Conservation (phyloP, 2,329 filamentous ascomycete genomes). For the Claviceps sp. region DNA sequence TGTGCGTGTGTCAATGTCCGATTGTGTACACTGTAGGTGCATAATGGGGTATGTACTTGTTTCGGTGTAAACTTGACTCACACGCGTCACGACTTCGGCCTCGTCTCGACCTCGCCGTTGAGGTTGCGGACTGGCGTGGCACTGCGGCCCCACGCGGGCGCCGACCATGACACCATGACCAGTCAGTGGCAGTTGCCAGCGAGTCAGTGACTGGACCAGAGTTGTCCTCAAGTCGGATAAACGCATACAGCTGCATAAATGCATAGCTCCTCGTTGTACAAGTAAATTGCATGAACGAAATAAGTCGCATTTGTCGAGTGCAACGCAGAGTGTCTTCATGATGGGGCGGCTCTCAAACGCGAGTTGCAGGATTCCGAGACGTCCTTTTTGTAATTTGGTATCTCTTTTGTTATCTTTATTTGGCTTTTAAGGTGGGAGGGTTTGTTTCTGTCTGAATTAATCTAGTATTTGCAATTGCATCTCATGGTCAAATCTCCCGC, state of each 20-base stretch:
- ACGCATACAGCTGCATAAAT: not conserved
- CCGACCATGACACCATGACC: not conserved
- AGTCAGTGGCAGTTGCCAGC: not conserved
- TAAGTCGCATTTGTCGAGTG: not conserved
- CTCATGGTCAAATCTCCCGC: not conserved
- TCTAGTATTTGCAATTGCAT: not conserved
- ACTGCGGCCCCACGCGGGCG: not conserved
- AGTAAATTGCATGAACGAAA: not conserved
- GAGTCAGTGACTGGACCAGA: not conserved
- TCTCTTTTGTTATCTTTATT: not conserved
- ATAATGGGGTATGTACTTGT: not conserved
- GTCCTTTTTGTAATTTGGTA: not conserved
- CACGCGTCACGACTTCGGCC: constrained; percentile 4
- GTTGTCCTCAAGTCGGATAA: not conserved
- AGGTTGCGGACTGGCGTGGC: not conserved
- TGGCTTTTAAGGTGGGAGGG: not conserved
- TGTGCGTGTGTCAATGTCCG: no score
- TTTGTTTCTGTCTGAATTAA: not conserved
- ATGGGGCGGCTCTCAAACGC: not conserved
- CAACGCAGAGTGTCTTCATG: not conserved
- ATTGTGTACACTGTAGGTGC: no score
- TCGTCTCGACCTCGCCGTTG: constrained; percentile 3
- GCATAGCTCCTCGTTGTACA: not conserved
- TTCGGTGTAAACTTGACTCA: not conserved
- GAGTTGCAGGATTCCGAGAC: not conserved